phyloP scores from a whole-genome alignment of 306 rosid species.

The Castanea sativa region DNA sequence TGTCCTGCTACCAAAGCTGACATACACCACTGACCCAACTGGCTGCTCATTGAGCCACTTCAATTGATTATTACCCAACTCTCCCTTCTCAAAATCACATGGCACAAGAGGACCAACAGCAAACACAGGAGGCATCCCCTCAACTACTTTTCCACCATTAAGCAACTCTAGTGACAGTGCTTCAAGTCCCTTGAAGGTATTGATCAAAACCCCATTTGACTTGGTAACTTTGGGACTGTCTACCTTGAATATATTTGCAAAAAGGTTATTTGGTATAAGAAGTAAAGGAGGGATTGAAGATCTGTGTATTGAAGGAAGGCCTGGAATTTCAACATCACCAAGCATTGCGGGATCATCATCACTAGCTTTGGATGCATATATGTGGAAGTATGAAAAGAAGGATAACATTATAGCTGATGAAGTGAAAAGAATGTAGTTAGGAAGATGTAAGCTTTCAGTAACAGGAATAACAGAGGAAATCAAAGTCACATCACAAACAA shows the following conservation, averaged over 20 bases:
- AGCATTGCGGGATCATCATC: not conserved
- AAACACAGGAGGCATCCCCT: constrained; percentile 38
- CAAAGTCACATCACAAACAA: constrained; percentile 37
- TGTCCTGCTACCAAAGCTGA: constrained; percentile 52
- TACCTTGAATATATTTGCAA: constrained; percentile 6
- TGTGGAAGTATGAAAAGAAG: constrained; percentile 34
- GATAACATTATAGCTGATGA: constrained; percentile 46
- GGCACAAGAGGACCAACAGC: constrained; percentile 50
- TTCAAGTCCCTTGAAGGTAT: constrained; percentile 42
- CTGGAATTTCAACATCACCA: constrained; percentile 30
- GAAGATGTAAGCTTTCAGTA: constrained; percentile 27
- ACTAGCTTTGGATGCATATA: not conserved
- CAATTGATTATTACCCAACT: not conserved
- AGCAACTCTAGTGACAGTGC: constrained; percentile 24
- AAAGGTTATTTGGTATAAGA: constrained; percentile 2
- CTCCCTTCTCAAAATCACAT: constrained; percentile 41
- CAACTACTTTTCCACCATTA: constrained; percentile 15
- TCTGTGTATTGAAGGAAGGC: constrained; percentile 32
- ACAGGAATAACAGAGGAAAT: constrained; percentile 34
- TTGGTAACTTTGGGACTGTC: constrained; percentile 32
- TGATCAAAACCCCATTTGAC: constrained; percentile 44
- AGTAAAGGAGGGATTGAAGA: constrained; percentile 48
- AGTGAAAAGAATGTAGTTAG: constrained; percentile 39
- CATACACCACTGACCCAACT: constrained; percentile 46
- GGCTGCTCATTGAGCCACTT: constrained; percentile 47